Percentiles rank a stretch among this genome's conserved stretches.
Conservation (phyloP, 208 protist genomes). For the Leptomonas seymouri region DNA sequence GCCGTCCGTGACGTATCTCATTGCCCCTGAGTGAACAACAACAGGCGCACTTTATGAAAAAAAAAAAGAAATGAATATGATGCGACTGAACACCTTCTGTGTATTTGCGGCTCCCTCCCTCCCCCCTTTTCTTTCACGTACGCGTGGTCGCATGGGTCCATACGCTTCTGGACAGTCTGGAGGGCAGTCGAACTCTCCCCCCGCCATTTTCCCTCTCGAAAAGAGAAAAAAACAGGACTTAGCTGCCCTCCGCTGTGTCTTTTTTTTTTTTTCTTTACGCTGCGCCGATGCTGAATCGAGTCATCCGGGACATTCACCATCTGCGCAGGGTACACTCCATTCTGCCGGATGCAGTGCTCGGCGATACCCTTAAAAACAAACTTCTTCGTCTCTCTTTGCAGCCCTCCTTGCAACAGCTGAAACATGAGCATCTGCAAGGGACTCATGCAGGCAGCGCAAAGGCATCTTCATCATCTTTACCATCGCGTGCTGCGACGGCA, state of each 20-base stretch:
- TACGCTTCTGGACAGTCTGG: no score
- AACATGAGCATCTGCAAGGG: constrained; percentile 16
- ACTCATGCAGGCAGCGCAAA: neutral
- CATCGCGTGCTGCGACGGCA: neutral
- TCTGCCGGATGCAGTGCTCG: constrained; percentile 62
- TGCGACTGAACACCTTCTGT: no score
- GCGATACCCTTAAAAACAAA: constrained; percentile 68
- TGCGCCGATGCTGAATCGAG: constrained; percentile 52
- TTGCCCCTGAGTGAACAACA: no score
- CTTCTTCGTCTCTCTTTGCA: constrained; percentile 69
- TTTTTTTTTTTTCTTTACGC: neutral
- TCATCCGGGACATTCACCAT: constrained; percentile 74
- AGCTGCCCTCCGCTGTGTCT: neutral
- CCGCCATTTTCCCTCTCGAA: neutral
- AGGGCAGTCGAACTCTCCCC: no score
- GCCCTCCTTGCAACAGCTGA: constrained; percentile 46
- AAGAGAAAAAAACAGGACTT: neutral
- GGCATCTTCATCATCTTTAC: neutral
- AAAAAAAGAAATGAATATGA: no score
- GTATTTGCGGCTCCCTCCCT: neutral
- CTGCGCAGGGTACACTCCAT: constrained; percentile 76
- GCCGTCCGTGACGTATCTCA: no score
- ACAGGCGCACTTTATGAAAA: no score
- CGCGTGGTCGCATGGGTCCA: neutral
- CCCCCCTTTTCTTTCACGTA: neutral